These are phyloP conservation scores for Trichoderma asperellum DNA, from an alignment of 2,329 filamentous ascomycete genomes.

Conservation along the genomic window DNA sequence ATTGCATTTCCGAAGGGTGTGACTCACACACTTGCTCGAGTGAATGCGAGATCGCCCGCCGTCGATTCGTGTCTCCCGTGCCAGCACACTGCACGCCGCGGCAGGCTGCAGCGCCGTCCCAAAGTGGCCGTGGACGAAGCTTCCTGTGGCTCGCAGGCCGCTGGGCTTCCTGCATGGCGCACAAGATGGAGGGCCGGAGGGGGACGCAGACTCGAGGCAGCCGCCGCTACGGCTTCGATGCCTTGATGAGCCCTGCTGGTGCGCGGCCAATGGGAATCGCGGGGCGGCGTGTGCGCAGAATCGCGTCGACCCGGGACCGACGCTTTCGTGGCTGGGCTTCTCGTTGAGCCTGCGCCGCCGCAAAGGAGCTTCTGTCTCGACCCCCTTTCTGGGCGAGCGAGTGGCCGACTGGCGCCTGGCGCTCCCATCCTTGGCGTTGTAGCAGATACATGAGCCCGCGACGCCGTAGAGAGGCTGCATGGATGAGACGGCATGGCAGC, in stretches of 20 bases:
- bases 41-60: conserved; percentile 8
- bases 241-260: conserved; percentile 27
- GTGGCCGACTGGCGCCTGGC: background rate
- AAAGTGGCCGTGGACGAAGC: conserved; percentile 17
- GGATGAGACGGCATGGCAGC: background rate
- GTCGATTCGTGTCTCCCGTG: conserved; percentile 25
- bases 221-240: conserved; percentile 24
- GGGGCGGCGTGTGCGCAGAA: conserved; percentile 14
- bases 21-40: conserved; percentile 17
- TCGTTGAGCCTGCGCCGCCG: background rate
- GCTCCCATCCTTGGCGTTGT: conserved; percentile 26
- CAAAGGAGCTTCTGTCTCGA: background rate
- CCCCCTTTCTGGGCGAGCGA: background rate
- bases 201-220: conserved; percentile 19
- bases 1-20: conserved; percentile 5
- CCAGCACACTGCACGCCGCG: conserved; percentile 18
- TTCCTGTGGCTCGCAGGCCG: background rate
- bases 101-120: conserved; percentile 28
- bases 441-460: conserved; percentile 26
- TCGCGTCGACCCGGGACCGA: background rate
- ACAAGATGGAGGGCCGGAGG: conserved; percentile 2
- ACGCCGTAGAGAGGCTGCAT: background rate
- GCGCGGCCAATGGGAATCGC: conserved; percentile 29
- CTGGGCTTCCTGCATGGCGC: conserved; percentile 20
- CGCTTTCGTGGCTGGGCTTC: background rate